A percentile compares a stretch with the other conserved stretches of the same genome.
phyloP scores from a whole-genome alignment of 73 alveolate species.

The Stentor coeruleus region DNA sequence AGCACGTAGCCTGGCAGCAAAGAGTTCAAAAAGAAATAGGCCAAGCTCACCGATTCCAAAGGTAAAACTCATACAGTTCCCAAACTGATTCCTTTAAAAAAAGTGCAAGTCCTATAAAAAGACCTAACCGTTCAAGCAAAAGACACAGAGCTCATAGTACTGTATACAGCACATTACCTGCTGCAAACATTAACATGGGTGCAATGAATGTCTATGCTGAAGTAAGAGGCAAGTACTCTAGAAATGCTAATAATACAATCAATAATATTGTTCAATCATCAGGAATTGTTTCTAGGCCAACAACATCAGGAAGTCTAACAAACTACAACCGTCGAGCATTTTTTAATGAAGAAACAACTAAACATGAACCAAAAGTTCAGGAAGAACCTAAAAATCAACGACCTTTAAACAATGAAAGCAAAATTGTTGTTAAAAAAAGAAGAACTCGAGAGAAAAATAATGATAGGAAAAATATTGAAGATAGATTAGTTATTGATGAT shows the following conservation, averaged over 20 bases:
- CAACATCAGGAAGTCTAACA: not conserved
- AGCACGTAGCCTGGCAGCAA: slow-evolving; percentile 23
- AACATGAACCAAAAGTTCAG: not conserved
- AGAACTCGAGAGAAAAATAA: not conserved
- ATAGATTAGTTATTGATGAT: not conserved
- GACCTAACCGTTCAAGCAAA: not conserved
- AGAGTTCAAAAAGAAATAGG: slow-evolving; percentile 24
- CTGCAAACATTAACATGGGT: slow-evolving; percentile 17
- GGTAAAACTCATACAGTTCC: not conserved
- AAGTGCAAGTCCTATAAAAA: not conserved
- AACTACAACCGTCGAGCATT: not conserved
- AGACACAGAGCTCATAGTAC: not conserved
- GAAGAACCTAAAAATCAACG: not conserved
- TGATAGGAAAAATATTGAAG: not conserved
- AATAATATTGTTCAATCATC: not conserved
- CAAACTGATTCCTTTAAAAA: not conserved
- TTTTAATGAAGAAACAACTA: not conserved
- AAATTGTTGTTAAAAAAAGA: not conserved
- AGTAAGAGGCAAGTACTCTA: slow-evolving; percentile 21
- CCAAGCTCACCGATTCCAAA: slow-evolving; percentile 9
- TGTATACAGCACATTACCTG: not conserved
- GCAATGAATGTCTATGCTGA: slow-evolving; percentile 20
- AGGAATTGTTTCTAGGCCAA: slow-evolving; percentile 7
- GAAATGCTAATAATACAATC: not conserved
- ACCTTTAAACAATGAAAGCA: not conserved